Percentiles rank a stretch among this genome's conserved stretches.
phyloP scores from a whole-genome alignment of 169 alveolate genomes.

The Eimeria necatrix region DNA sequence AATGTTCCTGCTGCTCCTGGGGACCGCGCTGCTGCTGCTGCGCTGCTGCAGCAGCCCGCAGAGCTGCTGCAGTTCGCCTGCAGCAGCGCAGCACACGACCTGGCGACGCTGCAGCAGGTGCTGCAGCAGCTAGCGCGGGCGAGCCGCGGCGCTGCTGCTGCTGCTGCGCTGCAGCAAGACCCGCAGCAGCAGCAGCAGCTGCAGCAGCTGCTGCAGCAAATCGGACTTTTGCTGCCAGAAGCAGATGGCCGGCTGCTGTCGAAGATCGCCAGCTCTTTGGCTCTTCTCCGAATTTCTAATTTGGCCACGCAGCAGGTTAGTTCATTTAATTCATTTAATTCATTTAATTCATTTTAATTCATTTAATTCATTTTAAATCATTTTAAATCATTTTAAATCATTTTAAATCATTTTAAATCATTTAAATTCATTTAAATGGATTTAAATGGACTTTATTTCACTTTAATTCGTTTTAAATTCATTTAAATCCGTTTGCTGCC shows the following conservation, averaged over 20 bases:
- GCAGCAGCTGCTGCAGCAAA: conserved; percentile 57
- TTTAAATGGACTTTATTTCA: too few relatives aligned
- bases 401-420: too few relatives aligned
- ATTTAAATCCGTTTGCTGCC: too few relatives aligned
- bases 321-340: too few relatives aligned
- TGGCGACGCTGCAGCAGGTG: conserved; percentile 9
- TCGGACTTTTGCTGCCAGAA: background rate
- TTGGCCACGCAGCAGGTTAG: background rate
- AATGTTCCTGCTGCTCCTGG: conserved; percentile 19
- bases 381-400: too few relatives aligned
- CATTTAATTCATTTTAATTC: too few relatives aligned
- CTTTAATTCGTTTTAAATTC: too few relatives aligned
- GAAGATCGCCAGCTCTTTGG: background rate
- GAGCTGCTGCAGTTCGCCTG: background rate
- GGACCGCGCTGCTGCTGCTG: background rate
- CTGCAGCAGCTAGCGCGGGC: conserved; percentile 27
- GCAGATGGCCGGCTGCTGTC: background rate
- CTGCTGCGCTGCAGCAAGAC: conserved; percentile 35
- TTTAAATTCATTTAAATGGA: too few relatives aligned
- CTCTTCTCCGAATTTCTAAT: background rate
- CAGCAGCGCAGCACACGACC: background rate
- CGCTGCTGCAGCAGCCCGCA: background rate
- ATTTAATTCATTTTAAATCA: too few relatives aligned
- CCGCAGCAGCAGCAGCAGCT: background rate
- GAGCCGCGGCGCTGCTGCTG: conserved; percentile 31